Evolutionary conservation across 495 filamentous ascomycete species (phyloP).

Genomic region (Astrothelium macrocarpum): DNA sequence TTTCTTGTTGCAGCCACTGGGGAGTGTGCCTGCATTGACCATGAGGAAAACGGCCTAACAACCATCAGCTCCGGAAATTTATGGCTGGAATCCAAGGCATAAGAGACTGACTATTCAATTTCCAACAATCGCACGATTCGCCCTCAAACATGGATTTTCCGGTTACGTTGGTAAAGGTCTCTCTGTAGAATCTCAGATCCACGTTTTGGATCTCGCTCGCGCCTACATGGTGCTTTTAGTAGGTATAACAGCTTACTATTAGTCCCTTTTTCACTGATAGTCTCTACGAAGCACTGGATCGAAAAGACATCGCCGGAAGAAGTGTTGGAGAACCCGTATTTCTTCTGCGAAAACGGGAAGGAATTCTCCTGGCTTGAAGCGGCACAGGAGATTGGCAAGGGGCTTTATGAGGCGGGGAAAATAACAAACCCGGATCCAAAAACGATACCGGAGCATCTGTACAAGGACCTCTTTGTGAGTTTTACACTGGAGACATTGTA

Average conservation of each 20-base stretch:
- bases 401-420: constrained; percentile 19
- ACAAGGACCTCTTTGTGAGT: constrained; percentile 28
- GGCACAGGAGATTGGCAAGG: constrained; percentile 24
- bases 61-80: background rate
- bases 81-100: constrained; percentile 20
- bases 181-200: constrained; percentile 21
- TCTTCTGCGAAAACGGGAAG: constrained; percentile 32
- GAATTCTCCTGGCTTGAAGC: constrained; percentile 27
- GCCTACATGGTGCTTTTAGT: constrained; percentile 27
- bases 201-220: constrained; percentile 15
- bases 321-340: constrained; percentile 29
- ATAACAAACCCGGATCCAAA: constrained; percentile 22
- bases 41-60: no score
- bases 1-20: no score
- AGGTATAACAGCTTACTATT: constrained; percentile 13
- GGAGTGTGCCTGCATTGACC: no score
- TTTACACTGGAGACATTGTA: no score
- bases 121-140: constrained; percentile 27
- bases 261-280: background rate
- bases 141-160: constrained; percentile 31
- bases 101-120: constrained; percentile 29
- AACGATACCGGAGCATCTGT: constrained; percentile 23
- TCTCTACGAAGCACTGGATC: background rate
- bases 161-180: constrained; percentile 27
- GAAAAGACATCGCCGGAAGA: constrained; percentile 17